A percentile compares a stretch with the other conserved stretches of the same genome.
Conservation (phyloP, 2,329 filamentous ascomycete species). For the Fusarium heterosporum region DNA sequence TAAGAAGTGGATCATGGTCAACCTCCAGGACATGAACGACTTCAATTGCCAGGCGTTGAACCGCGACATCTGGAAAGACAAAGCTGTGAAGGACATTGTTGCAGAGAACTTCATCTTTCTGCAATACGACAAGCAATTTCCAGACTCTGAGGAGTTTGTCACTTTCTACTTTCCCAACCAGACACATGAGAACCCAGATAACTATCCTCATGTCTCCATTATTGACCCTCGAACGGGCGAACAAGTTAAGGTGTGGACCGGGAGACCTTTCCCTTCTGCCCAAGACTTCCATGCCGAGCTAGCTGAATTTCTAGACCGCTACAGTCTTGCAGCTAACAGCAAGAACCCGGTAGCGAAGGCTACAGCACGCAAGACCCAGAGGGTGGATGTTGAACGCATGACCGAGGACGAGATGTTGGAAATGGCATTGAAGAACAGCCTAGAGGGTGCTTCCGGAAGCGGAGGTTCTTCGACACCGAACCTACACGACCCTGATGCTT, state of each 20-base stretch:
- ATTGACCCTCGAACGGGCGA: conserved; percentile 96
- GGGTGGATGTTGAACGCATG: conserved; percentile 85
- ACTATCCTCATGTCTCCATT: conserved; percentile 95
- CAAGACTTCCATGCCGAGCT: conserved; percentile 90
- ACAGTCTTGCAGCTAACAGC: conserved; percentile 86
- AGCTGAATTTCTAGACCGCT: conserved; percentile 96
- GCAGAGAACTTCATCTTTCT: conserved; percentile 95
- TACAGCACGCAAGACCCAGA: conserved; percentile 71
- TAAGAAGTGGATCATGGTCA: conserved; percentile 95
- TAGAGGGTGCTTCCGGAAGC: conserved; percentile 64
- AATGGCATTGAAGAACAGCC: conserved; percentile 89
- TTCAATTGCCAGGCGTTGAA: conserved; percentile 97
- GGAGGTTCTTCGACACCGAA: conserved; percentile 59
- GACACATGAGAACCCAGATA: conserved; percentile 81
- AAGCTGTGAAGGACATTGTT: conserved; percentile 80
- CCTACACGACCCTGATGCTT: conserved; percentile 84
- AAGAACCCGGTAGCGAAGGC: conserved; percentile 89
- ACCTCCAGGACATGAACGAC: conserved; percentile 91
- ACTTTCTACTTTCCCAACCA: conserved; percentile 86
- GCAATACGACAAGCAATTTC: conserved; percentile 90
- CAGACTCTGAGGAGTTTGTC: conserved; percentile 81
- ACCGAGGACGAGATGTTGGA: conserved; percentile 98
- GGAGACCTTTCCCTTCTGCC: conserved; percentile 79
- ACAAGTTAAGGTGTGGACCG: conserved; percentile 96
- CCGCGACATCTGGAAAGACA: conserved; percentile 94